Evolutionary conservation across 257 asterid genomes (phyloP), one percentile per base, ranked within the genome.

Genomic region (Salvia hispanica): DNA sequence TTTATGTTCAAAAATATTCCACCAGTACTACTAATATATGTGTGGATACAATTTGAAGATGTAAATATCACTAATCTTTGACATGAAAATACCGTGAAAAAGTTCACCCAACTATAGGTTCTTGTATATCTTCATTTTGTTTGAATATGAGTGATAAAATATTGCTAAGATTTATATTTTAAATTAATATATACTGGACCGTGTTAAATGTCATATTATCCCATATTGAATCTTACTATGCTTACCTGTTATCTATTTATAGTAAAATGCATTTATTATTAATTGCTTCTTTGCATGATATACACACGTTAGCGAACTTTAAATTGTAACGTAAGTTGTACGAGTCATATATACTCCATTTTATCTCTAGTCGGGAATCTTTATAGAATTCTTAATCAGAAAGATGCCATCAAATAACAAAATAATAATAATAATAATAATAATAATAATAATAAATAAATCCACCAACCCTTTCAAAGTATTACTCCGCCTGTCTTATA

Each of bases 31-130:
- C 7, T 4, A 36, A 39, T 6, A 39, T 33, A 28, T 56, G 4
- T 36, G 37, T 58, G 53, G 7, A 78, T 75, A 64, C 57, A 37
- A 46, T 50, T 7, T 45, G 34, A 18, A 57, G 73, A 73, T 64
- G 73, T 65, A 71, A 70, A 47, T 57, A 37, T 70, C 72, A 70
- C 43, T 70, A 70, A 55, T 57, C 45, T 67, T 75, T 75, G 72
- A 66, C 75, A 58, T 56, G 31, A 31, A 39, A 64, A 58, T 42
- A 12, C 34, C 62, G 54, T 52, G 44, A 64, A 34, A 34, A 5
- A 34, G 2, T 3, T 5, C 44, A 2, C 7, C 16, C 8, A 51
- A 31, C 9, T 43, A 42, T 9, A 40, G 18, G 7, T 43, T 37
- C 8, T 51, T 51, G 8, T 4, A 46, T 51, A 15, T 8, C n/a